These are phyloP conservation scores for Ophiostoma ulmi DNA, from an alignment of 2,329 filamentous ascomycete genomes.

Conservation along the genomic window DNA sequence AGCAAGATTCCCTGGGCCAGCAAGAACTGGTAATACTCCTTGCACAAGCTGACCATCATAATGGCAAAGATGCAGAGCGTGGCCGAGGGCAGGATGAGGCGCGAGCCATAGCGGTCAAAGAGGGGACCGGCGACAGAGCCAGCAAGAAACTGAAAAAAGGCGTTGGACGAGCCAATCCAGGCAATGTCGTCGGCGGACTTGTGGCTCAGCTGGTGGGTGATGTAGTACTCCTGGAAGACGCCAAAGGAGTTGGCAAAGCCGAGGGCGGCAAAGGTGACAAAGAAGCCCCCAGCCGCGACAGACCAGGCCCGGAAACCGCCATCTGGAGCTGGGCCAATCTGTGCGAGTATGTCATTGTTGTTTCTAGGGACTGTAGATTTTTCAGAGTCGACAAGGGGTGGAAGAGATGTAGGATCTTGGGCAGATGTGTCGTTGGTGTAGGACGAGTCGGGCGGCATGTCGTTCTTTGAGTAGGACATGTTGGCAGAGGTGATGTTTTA, in stretches of 20 bases:
- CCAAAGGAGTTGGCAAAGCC: conserved; percentile 28
- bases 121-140: conserved; percentile 34
- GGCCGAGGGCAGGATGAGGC: conserved; percentile 49
- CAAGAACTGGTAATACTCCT: conserved; percentile 39
- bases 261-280: conserved; percentile 33
- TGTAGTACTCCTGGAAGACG: conserved; percentile 31
- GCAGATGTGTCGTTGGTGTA: background rate
- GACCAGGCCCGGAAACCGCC: background rate
- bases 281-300: conserved; percentile 28
- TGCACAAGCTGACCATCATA: conserved; percentile 40
- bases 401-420: background rate
- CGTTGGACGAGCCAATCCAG: conserved; percentile 40
- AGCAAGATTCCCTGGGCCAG: conserved; percentile 39
- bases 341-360: background rate
- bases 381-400: background rate
- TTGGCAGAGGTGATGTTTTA: background rate
- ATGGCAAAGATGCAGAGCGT: conserved; percentile 43
- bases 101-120: conserved; percentile 38
- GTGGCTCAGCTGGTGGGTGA: conserved; percentile 33
- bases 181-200: conserved; percentile 34
- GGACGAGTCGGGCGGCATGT: background rate
- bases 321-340: background rate
- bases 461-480: background rate
- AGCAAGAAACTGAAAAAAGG: conserved; percentile 32
- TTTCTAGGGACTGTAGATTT: background rate